Evolutionary conservation across 1,284 basidiomycete species (phyloP).

Genomic region (Rhodotorula sp.): DNA sequence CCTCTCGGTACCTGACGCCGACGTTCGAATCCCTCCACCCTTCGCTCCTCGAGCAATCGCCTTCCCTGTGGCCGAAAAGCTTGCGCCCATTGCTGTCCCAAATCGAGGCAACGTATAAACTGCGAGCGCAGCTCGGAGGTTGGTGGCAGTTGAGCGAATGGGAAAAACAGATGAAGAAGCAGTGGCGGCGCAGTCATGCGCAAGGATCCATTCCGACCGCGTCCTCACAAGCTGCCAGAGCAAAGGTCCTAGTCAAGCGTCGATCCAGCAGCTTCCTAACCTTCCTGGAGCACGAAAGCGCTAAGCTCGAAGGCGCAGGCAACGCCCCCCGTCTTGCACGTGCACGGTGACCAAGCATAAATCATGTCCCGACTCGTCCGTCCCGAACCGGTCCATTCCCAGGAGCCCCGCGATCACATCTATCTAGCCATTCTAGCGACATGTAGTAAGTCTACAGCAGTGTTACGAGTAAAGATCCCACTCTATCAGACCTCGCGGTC

Average conservation of each 20-base stretch:
- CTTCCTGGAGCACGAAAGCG: too few relatives aligned
- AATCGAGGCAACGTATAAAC: background rate
- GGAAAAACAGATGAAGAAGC: background rate
- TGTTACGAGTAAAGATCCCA: slow-evolving; percentile 10
- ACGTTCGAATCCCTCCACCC: slow-evolving; percentile 15
- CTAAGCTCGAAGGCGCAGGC: too few relatives aligned
- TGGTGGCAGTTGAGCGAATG: background rate
- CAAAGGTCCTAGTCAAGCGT: too few relatives aligned
- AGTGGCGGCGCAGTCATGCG: too few relatives aligned
- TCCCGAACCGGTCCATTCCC: too few relatives aligned
- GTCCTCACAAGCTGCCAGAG: too few relatives aligned
- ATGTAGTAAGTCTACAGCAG: background rate
- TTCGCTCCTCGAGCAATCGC: slow-evolving; percentile 6
- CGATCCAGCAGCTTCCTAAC: too few relatives aligned
- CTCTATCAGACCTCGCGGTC: slow-evolving; percentile 7
- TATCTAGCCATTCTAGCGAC: background rate
- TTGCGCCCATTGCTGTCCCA: background rate
- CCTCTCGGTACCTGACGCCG: background rate
- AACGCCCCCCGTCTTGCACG: background rate
- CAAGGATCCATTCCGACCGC: too few relatives aligned
- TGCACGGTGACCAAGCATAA: background rate
- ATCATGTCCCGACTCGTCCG: too few relatives aligned
- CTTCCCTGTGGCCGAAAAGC: background rate
- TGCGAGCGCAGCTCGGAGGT: background rate
- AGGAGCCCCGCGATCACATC: background rate